phyloP scores from a whole-genome alignment of 768 basidiomycete species.

The Kwoniella sp. region DNA sequence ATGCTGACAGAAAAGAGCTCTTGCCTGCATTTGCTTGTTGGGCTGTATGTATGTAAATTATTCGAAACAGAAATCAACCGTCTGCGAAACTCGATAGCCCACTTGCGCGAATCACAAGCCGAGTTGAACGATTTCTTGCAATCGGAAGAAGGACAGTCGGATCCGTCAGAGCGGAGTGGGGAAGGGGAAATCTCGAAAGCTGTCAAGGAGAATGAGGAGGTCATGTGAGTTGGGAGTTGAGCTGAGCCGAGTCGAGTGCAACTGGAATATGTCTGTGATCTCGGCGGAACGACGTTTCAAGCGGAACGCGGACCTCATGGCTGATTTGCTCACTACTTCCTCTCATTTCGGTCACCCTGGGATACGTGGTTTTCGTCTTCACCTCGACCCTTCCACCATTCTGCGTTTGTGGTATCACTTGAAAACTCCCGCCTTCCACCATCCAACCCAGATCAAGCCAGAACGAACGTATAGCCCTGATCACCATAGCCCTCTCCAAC shows the following conservation, averaged over 20 bases:
- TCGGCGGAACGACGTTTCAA: not conserved
- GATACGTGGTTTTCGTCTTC: no score
- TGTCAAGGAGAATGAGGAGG: slow-evolving; percentile 40
- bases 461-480: slow-evolving; percentile 41
- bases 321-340: no score
- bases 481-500: slow-evolving; percentile 39
- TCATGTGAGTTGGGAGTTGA: slow-evolving; percentile 41
- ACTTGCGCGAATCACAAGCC: slow-evolving; percentile 34
- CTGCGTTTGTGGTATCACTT: not conserved
- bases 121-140: slow-evolving; percentile 30
- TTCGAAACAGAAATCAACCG: slow-evolving; percentile 35
- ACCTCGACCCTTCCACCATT: no score
- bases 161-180: slow-evolving; percentile 6
- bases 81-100: slow-evolving; percentile 39
- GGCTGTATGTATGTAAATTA: not conserved
- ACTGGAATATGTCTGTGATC: not conserved
- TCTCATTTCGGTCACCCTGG: no score
- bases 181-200: slow-evolving; percentile 16
- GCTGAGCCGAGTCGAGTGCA: not conserved
- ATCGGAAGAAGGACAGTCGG: slow-evolving; percentile 16
- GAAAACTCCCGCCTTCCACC: no score
- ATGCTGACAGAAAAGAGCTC: no score
- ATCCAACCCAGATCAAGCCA: slow-evolving; percentile 37
- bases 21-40: not conserved
- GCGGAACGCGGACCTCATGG: not conserved